Conservation (phyloP, 2,329 filamentous ascomycete genomes). For the Salinomyces thailandicus region DNA sequence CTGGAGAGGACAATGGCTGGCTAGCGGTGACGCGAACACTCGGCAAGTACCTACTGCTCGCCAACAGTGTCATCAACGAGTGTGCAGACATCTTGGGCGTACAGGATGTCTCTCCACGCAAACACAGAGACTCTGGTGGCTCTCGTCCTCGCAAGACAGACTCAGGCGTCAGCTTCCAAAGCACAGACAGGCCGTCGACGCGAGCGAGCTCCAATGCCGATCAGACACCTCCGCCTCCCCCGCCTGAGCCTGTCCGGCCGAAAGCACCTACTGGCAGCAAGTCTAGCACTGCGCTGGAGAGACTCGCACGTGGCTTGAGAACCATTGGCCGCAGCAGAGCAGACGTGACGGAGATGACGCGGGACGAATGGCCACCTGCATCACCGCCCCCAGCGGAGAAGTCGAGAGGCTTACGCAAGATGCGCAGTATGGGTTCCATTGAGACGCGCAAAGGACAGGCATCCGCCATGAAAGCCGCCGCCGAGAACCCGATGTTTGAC, state of each 20-base stretch:
- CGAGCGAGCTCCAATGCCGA: constrained; percentile 10
- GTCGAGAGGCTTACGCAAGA: constrained; percentile 25
- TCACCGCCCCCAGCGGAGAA: constrained; percentile 10
- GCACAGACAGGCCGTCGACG: constrained; percentile 17
- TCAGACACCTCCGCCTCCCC: constrained; percentile 9
- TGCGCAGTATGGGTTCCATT: constrained; percentile 27
- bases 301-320: constrained; percentile 48
- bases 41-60: constrained; percentile 47
- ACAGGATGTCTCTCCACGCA: constrained; percentile 24
- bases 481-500: constrained; percentile 35
- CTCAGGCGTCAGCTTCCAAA: constrained; percentile 52
- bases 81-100: constrained; percentile 41
- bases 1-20: constrained; percentile 48
- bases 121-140: constrained; percentile 8
- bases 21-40: constrained; percentile 37
- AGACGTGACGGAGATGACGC: constrained; percentile 40
- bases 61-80: constrained; percentile 53
- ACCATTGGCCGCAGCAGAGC: constrained; percentile 46
- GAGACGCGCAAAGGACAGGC: constrained; percentile 18
- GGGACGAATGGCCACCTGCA: constrained; percentile 7
- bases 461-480: constrained; percentile 17
- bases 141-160: constrained; percentile 45
- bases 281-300: constrained; percentile 45
- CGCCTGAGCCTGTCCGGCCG: constrained; percentile 16
- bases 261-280: constrained; percentile 27